These are phyloP conservation scores for Solanum chilense DNA, from an alignment of 257 asterid species.

Conservation along the genomic window DNA sequence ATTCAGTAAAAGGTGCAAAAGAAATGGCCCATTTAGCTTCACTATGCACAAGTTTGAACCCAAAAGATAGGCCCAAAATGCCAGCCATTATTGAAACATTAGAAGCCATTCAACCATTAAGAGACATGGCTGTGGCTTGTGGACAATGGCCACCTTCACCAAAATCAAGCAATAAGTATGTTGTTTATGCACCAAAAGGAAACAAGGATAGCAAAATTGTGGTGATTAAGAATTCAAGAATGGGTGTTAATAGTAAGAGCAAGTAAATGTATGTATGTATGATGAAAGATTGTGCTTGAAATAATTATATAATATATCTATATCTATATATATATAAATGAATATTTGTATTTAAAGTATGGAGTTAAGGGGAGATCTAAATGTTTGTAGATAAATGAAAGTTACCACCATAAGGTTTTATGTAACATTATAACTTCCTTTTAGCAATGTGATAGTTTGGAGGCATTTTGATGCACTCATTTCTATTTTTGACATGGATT, in stretches of 20 bases:
- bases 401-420: neutral
- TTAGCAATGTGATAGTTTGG: neutral
- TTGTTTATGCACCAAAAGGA: neutral
- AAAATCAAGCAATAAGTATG: constrained; percentile 36
- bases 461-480: neutral
- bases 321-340: neutral
- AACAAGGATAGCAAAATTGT: neutral
- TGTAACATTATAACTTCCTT: neutral
- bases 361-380: neutral
- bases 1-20: constrained; percentile 67
- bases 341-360: neutral
- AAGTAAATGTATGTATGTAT: neutral
- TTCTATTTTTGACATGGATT: too few species aligned
- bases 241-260: neutral
- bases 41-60: constrained; percentile 63
- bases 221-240: neutral
- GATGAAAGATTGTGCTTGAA: neutral
- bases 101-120: constrained; percentile 44
- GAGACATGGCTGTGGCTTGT: constrained; percentile 56
- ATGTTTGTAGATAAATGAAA: neutral
- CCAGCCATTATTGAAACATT: constrained; percentile 69
- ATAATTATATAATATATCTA: neutral
- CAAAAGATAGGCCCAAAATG: constrained; percentile 87
- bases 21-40: constrained; percentile 67
- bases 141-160: constrained; percentile 62